Evolutionary conservation across 306 rosid genomes (phyloP).

Genomic region (Malus asiatica): DNA sequence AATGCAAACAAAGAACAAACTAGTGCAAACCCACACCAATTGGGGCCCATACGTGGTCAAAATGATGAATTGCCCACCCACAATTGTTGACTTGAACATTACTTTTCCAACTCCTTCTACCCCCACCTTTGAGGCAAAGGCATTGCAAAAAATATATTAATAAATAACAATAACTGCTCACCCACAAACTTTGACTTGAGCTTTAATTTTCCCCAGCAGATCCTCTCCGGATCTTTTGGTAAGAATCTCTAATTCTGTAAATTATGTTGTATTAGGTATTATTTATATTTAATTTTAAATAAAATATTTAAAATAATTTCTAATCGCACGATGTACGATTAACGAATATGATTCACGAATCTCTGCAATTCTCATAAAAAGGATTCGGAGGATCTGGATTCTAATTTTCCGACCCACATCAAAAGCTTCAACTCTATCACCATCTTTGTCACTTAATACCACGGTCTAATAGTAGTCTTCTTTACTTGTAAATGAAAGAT

Average conservation of each 20-base stretch:
- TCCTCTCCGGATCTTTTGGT: too few species aligned
- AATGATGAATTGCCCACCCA: slow-evolving; percentile 5
- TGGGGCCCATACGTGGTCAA: neutral
- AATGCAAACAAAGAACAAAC: neutral
- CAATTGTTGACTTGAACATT: slow-evolving; percentile 2
- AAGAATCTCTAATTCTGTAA: too few species aligned
- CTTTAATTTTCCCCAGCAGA: neutral
- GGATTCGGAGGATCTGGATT: accelerated
- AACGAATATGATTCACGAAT: too few species aligned
- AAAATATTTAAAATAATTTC: too few species aligned
- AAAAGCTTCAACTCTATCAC: neutral
- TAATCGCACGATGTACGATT: too few species aligned
- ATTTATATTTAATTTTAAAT: too few species aligned
- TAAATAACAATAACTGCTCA: neutral
- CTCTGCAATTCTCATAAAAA: accelerated
- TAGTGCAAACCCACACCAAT: neutral
- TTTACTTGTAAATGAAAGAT: too few species aligned
- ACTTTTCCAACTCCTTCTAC: neutral
- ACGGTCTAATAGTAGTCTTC: too few species aligned
- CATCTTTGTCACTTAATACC: neutral
- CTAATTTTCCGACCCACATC: neutral
- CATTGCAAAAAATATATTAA: neutral
- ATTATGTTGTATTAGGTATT: too few species aligned
- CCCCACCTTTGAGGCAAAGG: neutral
- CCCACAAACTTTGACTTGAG: slow-evolving; percentile 10